Evolutionary conservation across 202 grass and related monocot species (phyloP), one percentile per base, ranked within the genome.

Genomic region (Zizania palustris): DNA sequence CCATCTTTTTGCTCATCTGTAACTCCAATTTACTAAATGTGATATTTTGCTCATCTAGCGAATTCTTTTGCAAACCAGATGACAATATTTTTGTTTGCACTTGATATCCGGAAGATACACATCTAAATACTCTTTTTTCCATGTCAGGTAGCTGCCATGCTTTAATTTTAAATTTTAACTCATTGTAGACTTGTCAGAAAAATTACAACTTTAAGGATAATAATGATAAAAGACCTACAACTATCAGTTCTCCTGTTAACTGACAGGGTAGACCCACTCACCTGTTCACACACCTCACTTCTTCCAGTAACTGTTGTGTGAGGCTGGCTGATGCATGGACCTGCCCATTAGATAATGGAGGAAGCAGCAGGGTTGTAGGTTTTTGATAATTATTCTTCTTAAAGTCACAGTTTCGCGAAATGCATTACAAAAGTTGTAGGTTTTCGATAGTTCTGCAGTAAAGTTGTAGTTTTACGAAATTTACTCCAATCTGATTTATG

Each of bases 21-120:
- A 45, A 43, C 68, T 63, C 69, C 12, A 58, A 13, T 72, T 74
- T 41, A 2, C 40, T 28, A 28, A 28, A 28, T 28, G 28, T 74
- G 69, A 46, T 69, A 6, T 34, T 14, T 45, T 63, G 60, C 45
- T 11, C 56, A 82, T 78, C 72, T 15, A 60, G 10, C 14, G 57
- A 76, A 49, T 86, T 34, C 49, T 76, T 28, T 49, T 58, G 72
- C 12, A 14, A 83, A 79, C 45, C 38, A 69, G 64, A 35, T 3
- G 12, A 49, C 35, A 42, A 51, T 63, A 20, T 11, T 38, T 28
- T 67, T 83, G 37, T 73, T 74, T 68, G 60, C 74, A 53, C 10
- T 45, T 63, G 54, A 67, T 15, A 22, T 67, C 33, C 44, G 48
- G 40, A 57, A 67, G 67, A 43, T n/a, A 36, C 36, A 78, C 33